A percentile compares a stretch with the other conserved stretches of the same genome.
Evolutionary conservation across 768 basidiomycete species (phyloP).

Genomic region (Amanita fuliginea): DNA sequence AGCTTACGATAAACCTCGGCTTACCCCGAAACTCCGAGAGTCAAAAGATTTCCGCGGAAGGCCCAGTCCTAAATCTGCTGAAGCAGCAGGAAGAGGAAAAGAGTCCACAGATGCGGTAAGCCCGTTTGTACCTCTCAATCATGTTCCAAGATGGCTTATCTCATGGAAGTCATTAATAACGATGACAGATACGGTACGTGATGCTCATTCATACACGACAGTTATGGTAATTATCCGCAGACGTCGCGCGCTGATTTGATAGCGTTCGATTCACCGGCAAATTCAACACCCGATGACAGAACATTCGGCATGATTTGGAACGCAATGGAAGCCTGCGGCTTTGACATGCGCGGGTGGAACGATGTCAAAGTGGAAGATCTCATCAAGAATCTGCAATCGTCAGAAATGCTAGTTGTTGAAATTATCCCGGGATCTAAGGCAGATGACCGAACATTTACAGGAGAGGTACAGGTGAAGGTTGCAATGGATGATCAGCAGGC

Average conservation of each 20-base stretch:
- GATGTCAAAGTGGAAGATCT: conserved; percentile 42
- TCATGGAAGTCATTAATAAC: conserved; percentile 1
- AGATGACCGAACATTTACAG: neutral
- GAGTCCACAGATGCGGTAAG: neutral
- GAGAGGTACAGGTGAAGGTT: conserved; percentile 1
- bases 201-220: neutral
- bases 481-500: conserved; percentile 3
- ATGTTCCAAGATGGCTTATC: neutral
- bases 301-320: conserved; percentile 50
- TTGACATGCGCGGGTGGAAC: conserved; percentile 56
- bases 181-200: conserved; percentile 3
- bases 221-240: conserved; percentile 11
- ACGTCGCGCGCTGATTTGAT: conserved; percentile 47
- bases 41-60: neutral
- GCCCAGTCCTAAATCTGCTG: neutral
- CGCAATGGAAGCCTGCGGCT: conserved; percentile 25
- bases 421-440: conserved; percentile 22
- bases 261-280: conserved; percentile 52
- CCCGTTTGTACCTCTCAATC: neutral
- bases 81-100: neutral
- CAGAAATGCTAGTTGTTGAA: conserved; percentile 29
- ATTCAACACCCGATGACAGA: conserved; percentile 7
- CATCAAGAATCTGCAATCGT: conserved; percentile 39
- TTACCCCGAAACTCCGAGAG: conserved; percentile 11
- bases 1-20: conserved; percentile 56